A percentile compares a stretch with the other conserved stretches of the same genome.
Evolutionary conservation across 352 stramenopile genomes (phyloP).

Genomic region (Phytophthora syringae): DNA sequence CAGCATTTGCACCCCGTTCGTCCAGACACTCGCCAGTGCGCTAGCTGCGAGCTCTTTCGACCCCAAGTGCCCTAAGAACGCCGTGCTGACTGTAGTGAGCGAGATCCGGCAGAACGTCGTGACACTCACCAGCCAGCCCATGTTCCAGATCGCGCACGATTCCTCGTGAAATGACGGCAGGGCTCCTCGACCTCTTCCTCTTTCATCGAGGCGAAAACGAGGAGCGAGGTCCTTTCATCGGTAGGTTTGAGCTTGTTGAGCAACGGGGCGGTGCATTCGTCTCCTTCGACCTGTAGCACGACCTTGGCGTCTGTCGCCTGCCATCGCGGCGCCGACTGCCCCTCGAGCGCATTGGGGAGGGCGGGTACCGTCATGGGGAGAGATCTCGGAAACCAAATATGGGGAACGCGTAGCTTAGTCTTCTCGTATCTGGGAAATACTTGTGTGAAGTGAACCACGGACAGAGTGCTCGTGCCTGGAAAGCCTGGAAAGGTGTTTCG

Average conservation of each 20-base stretch:
- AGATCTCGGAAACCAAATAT: neutral
- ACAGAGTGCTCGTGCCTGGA: no score
- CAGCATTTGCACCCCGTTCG: slow-evolving; percentile 79
- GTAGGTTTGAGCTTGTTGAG: slow-evolving; percentile 12
- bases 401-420: neutral
- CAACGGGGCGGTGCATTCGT: neutral
- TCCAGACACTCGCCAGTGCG: slow-evolving; percentile 81
- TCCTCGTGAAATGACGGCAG: slow-evolving; percentile 56
- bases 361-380: slow-evolving; percentile 23
- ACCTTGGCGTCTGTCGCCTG: slow-evolving; percentile 11
- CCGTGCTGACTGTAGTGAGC: slow-evolving; percentile 77
- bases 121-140: slow-evolving; percentile 86
- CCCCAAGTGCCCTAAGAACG: slow-evolving; percentile 80
- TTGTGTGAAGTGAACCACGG: slow-evolving; percentile 7
- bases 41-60: slow-evolving; percentile 77
- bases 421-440: slow-evolving; percentile 20
- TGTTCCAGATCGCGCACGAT: slow-evolving; percentile 75
- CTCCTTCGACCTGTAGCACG: slow-evolving; percentile 17
- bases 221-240: slow-evolving; percentile 26
- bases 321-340: slow-evolving; percentile 21
- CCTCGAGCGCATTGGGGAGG: slow-evolving; percentile 21
- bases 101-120: slow-evolving; percentile 83
- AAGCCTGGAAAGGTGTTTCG: slow-evolving; percentile 16
- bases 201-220: slow-evolving; percentile 23
- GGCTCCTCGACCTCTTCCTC: slow-evolving; percentile 25